Conservation (phyloP, 2,329 filamentous ascomycete species). For the Claviceps africana region DNA sequence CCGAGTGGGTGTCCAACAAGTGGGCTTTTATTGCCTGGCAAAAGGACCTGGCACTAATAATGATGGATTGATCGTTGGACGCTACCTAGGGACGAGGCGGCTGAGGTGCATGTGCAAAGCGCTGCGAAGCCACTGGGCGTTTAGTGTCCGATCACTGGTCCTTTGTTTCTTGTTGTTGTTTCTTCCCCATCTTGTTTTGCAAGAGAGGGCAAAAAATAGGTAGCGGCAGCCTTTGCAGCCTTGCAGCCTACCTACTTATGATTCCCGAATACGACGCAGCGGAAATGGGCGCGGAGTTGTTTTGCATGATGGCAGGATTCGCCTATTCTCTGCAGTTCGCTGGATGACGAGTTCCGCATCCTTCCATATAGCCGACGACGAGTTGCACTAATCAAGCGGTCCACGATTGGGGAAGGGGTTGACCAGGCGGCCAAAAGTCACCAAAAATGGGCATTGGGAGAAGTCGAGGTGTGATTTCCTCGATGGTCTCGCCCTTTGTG, state of each 20-base stretch:
- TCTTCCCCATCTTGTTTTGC: not conserved
- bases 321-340: not conserved
- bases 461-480: not conserved
- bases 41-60: conserved; percentile 11
- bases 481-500: no score
- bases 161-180: not conserved
- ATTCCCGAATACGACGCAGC: not conserved
- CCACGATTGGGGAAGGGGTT: not conserved
- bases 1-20: conserved; percentile 8
- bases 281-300: not conserved
- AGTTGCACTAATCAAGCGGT: not conserved
- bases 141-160: not conserved
- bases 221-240: not conserved
- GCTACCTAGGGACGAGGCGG: conserved; percentile 12
- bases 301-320: not conserved
- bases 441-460: no score
- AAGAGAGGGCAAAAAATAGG: not conserved
- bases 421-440: not conserved
- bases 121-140: no score
- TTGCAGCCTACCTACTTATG: not conserved
- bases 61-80: conserved; percentile 7
- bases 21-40: conserved; percentile 14
- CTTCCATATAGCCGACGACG: not conserved
- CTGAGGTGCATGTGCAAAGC: conserved; percentile 7
- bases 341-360: not conserved